Evolutionary conservation across 2,329 filamentous ascomycete genomes (phyloP).

Genomic region (Venturia oleaginea): DNA sequence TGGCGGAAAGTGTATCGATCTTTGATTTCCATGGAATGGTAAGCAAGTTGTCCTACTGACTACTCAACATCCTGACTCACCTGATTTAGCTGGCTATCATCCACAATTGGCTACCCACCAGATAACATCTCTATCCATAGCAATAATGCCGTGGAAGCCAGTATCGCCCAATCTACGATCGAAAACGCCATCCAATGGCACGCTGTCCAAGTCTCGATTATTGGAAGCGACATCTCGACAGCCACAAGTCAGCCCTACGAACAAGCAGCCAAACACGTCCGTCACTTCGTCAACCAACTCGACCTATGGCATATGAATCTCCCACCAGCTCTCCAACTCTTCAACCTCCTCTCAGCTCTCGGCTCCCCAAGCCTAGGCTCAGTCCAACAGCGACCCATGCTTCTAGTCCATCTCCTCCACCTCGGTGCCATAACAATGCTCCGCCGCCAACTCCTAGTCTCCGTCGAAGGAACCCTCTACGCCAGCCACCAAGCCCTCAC

Average conservation of each 20-base stretch:
- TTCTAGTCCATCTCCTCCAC: conserved; percentile 4
- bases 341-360: background rate
- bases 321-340: background rate
- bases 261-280: background rate
- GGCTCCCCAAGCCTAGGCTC: background rate
- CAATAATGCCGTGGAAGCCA: background rate
- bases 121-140: background rate
- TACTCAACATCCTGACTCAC: background rate
- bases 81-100: conserved; percentile 8
- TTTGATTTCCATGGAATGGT: conserved; percentile 11
- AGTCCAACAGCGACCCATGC: background rate
- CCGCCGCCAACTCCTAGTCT: conserved; percentile 2
- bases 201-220: background rate
- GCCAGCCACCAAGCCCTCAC: background rate
- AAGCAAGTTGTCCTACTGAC: background rate
- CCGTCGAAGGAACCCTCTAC: background rate
- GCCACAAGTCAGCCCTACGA: background rate
- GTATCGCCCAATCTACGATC: background rate
- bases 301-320: conserved; percentile 7
- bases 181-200: conserved; percentile 9
- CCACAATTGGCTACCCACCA: conserved; percentile 3
- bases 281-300: conserved; percentile 3
- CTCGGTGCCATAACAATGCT: conserved; percentile 5
- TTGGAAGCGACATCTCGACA: conserved; percentile 8
- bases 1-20: conserved; percentile 12